These are phyloP conservation scores for Diaporthe australafricana DNA, from an alignment of 2,329 filamentous ascomycete genomes.

Conservation along the genomic window DNA sequence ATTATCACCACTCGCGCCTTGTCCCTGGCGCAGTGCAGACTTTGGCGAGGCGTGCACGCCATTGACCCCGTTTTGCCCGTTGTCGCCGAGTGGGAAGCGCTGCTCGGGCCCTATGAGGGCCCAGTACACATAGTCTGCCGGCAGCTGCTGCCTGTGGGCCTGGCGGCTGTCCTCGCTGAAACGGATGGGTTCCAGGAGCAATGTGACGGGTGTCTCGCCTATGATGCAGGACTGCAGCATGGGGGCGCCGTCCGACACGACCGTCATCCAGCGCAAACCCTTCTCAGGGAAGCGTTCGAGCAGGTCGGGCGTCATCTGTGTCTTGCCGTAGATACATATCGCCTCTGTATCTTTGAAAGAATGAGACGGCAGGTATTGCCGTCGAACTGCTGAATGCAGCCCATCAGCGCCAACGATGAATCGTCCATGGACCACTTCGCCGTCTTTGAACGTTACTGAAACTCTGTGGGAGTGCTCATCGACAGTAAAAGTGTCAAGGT, in stretches of 20 bases:
- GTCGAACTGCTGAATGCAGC: slow-evolving; percentile 4
- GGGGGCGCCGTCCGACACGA: slow-evolving; percentile 9
- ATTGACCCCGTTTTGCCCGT: background rate
- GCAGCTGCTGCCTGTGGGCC: background rate
- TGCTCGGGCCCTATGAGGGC: background rate
- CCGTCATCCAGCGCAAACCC: slow-evolving; percentile 19
- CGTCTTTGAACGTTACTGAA: slow-evolving; percentile 4
- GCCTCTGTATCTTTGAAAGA: slow-evolving; percentile 5
- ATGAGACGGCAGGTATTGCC: background rate
- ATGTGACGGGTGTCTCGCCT: background rate
- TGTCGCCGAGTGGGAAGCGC: background rate
- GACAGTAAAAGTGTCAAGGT: background rate
- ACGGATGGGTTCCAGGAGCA: background rate
- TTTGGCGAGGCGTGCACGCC: background rate
- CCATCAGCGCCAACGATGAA: slow-evolving; percentile 21
- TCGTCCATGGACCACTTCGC: background rate
- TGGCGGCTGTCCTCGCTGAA: background rate
- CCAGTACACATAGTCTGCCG: slow-evolving; percentile 1
- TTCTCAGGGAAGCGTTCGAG: slow-evolving; percentile 7
- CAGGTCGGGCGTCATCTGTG: background rate
- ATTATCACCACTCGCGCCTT: background rate
- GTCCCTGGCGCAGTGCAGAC: background rate
- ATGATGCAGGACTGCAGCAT: slow-evolving; percentile 11
- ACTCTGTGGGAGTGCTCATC: background rate
- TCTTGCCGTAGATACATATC: slow-evolving; percentile 22